A percentile compares a stretch with the other conserved stretches of the same genome.
phyloP scores from a whole-genome alignment of 2,329 filamentous ascomycete species.

The Ceratocystis eucalypticola region DNA sequence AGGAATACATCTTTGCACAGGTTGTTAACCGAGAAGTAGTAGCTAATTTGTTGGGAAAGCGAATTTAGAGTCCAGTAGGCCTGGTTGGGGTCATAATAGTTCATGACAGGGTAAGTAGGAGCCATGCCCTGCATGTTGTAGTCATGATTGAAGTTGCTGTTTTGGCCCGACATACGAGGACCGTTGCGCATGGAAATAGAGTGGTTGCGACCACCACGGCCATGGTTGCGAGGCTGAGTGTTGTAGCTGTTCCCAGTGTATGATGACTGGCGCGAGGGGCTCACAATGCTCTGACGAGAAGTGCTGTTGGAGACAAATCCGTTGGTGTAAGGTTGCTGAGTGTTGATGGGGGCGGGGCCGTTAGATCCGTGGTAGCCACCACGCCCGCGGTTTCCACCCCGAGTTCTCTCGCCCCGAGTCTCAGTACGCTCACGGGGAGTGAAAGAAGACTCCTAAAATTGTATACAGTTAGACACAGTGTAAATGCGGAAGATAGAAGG shows the following conservation, averaged over 20 bases:
- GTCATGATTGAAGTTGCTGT: conserved; percentile 25
- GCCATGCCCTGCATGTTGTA: conserved; percentile 31
- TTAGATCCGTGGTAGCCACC: conserved; percentile 30
- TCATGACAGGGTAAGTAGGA: conserved; percentile 25
- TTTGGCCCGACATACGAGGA: conserved; percentile 20
- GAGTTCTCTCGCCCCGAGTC: conserved; percentile 30
- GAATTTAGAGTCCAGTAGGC: conserved; percentile 28
- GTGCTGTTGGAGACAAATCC: conserved; percentile 11
- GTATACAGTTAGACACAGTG: background rate
- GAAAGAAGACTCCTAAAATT: conserved; percentile 14
- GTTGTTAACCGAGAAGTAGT: conserved; percentile 96
- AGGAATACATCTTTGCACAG: conserved; percentile 85
- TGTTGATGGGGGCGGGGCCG: conserved; percentile 23
- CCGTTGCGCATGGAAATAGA: conserved; percentile 30
- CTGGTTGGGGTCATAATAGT: conserved; percentile 19
- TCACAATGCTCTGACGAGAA: conserved; percentile 17
- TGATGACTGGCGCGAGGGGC: conserved; percentile 18
- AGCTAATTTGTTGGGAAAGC: conserved; percentile 52
- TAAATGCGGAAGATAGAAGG: background rate
- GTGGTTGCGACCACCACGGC: conserved; percentile 24
- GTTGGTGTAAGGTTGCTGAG: conserved; percentile 12
- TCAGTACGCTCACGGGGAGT: conserved; percentile 24
- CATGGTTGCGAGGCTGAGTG: conserved; percentile 13
- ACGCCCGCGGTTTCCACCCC: conserved; percentile 35
- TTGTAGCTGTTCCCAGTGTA: conserved; percentile 17